These are phyloP conservation scores for Grosmannia huntii DNA, from an alignment of 2,329 filamentous ascomycete genomes.

Conservation along the genomic window DNA sequence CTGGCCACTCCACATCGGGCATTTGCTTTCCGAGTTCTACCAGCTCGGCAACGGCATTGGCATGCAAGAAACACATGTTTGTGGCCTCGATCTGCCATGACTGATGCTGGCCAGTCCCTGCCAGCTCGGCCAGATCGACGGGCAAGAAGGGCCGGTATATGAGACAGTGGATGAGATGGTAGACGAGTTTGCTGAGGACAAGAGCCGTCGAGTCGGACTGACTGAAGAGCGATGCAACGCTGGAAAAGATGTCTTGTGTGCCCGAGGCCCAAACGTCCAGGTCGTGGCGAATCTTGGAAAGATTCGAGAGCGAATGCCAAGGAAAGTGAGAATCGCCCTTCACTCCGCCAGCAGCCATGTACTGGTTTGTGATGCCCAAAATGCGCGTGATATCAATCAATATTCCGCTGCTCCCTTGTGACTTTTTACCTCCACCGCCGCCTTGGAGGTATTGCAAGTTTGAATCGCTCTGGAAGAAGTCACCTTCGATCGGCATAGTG, in stretches of 20 bases:
- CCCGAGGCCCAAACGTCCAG: conserved; percentile 76
- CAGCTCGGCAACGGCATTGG: conserved; percentile 75
- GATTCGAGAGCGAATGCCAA: conserved; percentile 74
- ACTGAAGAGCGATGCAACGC: conserved; percentile 61
- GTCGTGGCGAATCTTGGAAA: conserved; percentile 77
- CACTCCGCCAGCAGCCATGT: conserved; percentile 72
- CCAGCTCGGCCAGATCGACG: conserved; percentile 68
- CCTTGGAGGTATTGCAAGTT: conserved; percentile 63
- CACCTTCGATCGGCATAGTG: conserved; percentile 55
- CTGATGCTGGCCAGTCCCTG: conserved; percentile 70
- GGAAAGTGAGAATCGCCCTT: conserved; percentile 86
- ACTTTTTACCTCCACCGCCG: conserved; percentile 49
- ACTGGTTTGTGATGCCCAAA: conserved; percentile 70
- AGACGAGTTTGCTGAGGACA: conserved; percentile 74
- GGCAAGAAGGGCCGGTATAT: conserved; percentile 80
- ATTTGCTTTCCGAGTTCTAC: conserved; percentile 67
- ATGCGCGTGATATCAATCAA: conserved; percentile 76
- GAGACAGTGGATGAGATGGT: conserved; percentile 75
- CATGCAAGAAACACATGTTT: conserved; percentile 74
- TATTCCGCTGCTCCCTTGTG: conserved; percentile 65
- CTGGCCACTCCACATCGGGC: conserved; percentile 68
- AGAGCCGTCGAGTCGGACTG: conserved; percentile 67
- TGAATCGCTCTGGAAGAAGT: conserved; percentile 69
- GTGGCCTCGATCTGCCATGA: conserved; percentile 90
- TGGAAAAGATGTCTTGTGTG: conserved; percentile 67